phyloP scores from a whole-genome alignment of 208 protist species.

The Acanthamoeba royreba region DNA sequence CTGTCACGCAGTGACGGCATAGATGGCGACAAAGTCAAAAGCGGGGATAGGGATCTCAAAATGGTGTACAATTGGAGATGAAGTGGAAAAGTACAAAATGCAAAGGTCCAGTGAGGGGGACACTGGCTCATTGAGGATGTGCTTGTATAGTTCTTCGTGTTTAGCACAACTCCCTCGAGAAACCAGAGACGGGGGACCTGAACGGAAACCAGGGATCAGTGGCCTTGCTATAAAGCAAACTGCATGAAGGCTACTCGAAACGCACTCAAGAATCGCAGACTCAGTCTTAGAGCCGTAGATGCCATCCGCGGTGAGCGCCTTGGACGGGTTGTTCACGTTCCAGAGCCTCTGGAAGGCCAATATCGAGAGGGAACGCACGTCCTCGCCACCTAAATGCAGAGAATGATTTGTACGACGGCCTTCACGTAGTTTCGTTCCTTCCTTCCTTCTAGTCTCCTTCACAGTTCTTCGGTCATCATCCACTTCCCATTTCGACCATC shows the following conservation, averaged over 20 bases:
- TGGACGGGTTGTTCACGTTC: background rate
- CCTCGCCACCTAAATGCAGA: background rate
- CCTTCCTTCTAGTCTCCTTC: background rate
- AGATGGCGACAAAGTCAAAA: no score
- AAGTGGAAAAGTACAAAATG: background rate
- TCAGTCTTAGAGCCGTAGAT: background rate
- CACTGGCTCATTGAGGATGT: no score
- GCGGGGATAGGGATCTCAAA: no score
- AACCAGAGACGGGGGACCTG: background rate
- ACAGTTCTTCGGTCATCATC: background rate
- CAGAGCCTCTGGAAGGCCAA: background rate
- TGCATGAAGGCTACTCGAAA: background rate
- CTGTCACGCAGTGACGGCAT: no score
- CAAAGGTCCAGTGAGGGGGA: no score
- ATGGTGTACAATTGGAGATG: background rate
- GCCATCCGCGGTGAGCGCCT: background rate
- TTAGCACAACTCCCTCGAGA: background rate
- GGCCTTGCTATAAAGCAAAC: background rate
- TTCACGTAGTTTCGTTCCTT: background rate
- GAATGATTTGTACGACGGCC: background rate
- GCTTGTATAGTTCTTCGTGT: no score
- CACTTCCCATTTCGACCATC: background rate
- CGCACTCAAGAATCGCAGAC: background rate
- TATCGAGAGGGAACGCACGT: background rate
- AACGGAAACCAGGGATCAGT: no score